Base-by-base conservation (phyloP, 164 flowering plant genomes). In the Nymphaea thermarum region DNA sequence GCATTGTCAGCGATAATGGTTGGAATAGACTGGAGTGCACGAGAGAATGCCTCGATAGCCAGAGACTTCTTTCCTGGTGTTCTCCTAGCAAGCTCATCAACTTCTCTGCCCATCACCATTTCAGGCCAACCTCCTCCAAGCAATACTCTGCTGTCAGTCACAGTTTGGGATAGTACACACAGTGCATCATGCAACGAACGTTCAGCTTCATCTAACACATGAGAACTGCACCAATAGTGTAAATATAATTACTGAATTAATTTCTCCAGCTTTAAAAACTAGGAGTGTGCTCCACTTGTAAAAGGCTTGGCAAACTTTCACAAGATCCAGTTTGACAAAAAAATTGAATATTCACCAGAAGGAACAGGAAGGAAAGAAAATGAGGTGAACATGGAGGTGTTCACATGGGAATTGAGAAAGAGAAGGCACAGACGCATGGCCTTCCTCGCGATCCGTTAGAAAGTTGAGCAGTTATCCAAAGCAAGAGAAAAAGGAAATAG, bases 41-140 rank as follows among this genome's bases (percentile, higher is more conserved):
- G 77, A 10, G 99, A 88, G 74, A 91, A 94, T 60, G 97, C 98
- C 70, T 94, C 99, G 57, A 94, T 91, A 7, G 99, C 98, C 77
- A 83, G 98, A 63, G 99, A 90, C 73, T 81, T 91, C 77, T 94
- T 94, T 61, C 99, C 99, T 62, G 98, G 98, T 67, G 99, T 95
- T 73, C 74, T 88, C 25, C 89, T 79, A 17, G 98, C 99, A 75
- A 94, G 78, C 67, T 88, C 96, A 81, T 94, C 99, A 65, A 94
- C 93, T 71, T 84, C 96, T 79, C 87, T 94, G 43, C 98, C 83
- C 99, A 94, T 92, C 70, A 90, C 86, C 99, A 94, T 90, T 85
- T 94, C 99, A 60, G 99, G 98, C 98, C 99, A 94, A 45, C 99
- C 98, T 69, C 99, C 98, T 67, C 99, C 99, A 70, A 88, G 81